Evolutionary conservation across 805 yeast genomes (phyloP).

Genomic region (Priceomyces castillae): DNA sequence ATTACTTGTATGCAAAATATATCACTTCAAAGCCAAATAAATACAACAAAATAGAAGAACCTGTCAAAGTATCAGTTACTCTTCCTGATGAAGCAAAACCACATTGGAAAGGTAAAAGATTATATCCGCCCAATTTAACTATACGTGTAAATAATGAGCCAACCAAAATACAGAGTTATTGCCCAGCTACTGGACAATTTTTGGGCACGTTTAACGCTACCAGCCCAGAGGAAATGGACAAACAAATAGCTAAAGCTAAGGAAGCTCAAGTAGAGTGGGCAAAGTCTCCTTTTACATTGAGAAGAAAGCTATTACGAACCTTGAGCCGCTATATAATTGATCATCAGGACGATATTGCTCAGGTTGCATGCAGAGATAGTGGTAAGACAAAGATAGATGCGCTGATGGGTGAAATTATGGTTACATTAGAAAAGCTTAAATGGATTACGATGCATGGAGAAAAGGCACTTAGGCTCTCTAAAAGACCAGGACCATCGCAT

Average conservation of each 20-base stretch:
- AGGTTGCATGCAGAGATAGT: conserved; percentile 93
- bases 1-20: conserved; percentile 35
- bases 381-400: conserved; percentile 97
- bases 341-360: conserved; percentile 82
- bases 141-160: conserved; percentile 63
- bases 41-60: conserved; percentile 42
- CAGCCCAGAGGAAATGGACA: conserved; percentile 68
- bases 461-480: conserved; percentile 61
- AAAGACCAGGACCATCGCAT: conserved; percentile 85
- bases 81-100: conserved; percentile 78
- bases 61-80: conserved; percentile 49
- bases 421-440: conserved; percentile 85
- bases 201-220: conserved; percentile 70
- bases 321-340: conserved; percentile 68
- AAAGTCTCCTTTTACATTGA: conserved; percentile 55
- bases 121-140: conserved; percentile 55
- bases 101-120: conserved; percentile 88
- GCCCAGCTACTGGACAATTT: conserved; percentile 95
- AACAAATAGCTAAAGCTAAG: conserved; percentile 50
- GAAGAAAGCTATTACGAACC: conserved; percentile 70
- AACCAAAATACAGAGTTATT: conserved; percentile 70
- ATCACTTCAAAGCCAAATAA: conserved; percentile 37
- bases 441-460: conserved; percentile 91
- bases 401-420: conserved; percentile 93
- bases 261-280: conserved; percentile 54